Evolutionary conservation across 2,329 filamentous ascomycete species (phyloP), one percentile per base, ranked within the genome.

Genomic region (Trichoderma oligosporum): DNA sequence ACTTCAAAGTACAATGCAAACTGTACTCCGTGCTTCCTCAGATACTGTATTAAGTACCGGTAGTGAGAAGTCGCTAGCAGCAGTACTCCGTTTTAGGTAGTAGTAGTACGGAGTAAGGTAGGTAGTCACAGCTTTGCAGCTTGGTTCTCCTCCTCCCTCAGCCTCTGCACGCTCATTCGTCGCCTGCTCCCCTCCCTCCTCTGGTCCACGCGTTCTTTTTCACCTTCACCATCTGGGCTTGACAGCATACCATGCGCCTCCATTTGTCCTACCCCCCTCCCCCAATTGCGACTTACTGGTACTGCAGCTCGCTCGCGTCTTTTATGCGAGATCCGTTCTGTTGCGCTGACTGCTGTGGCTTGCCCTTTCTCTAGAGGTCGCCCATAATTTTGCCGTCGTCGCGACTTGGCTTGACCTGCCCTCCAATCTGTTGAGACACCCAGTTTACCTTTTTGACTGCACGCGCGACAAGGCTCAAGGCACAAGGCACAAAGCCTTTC

Each of bases 301-400:
- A 53, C 49, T 35, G 66, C 65, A 67, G 64, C 62, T 60, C 62
- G 59, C 65, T 68, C 67, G 65, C 65, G 61, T 68, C 64, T n/a
- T 25, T 29, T 64, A 69, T 67, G 67, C 67, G 67, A 70, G 61
- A 67, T 61, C 64, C 62, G 62, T 66, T 64, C 63, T 60, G 33
- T 67, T 64, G 54, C 61, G 62, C 65, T 67, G 65, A 70, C 66
- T 66, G 64, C 56, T 59, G 61, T 68, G 63, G 66, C 66, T 67
- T 68, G 61, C 63, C 63, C 58, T 62, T 60, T 62, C 57, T 59
- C 61, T 61, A 62, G 58, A 55, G 60, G 62, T 55, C 42, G 55
- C 59, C 66, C 63, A 59, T 62, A 62, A 59, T 62, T 61, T 62
- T 61, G 57, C 61, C 59, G 56, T 62, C 62, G 42, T 61, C 58